These are phyloP conservation scores for Didymella segeticola DNA, from an alignment of 2,329 filamentous ascomycete species.

Conservation along the genomic window DNA sequence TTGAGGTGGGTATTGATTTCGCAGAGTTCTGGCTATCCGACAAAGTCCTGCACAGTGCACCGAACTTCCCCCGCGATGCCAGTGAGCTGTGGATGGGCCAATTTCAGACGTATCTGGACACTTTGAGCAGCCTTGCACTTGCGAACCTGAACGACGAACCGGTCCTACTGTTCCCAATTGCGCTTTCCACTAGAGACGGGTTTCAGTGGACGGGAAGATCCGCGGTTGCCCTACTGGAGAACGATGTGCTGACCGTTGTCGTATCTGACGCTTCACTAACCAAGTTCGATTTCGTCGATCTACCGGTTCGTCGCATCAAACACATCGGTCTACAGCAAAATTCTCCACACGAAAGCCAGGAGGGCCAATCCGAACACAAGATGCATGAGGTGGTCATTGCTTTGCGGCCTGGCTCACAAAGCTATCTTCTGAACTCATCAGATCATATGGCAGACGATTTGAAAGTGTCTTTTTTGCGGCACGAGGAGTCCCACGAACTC, in stretches of 20 bases:
- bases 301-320: slow-evolving; percentile 34
- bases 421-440: slow-evolving; percentile 33
- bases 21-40: slow-evolving; percentile 37
- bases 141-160: slow-evolving; percentile 18
- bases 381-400: slow-evolving; percentile 9
- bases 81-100: slow-evolving; percentile 33
- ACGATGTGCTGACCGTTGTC: slow-evolving; percentile 31
- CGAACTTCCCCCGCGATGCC: slow-evolving; percentile 30
- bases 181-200: slow-evolving; percentile 28
- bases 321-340: slow-evolving; percentile 10
- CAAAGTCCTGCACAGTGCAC: slow-evolving; percentile 28
- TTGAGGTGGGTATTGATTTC: slow-evolving; percentile 31
- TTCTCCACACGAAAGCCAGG: slow-evolving; percentile 12
- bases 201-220: slow-evolving; percentile 29
- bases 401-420: slow-evolving; percentile 14
- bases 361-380: slow-evolving; percentile 9
- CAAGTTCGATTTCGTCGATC: slow-evolving; percentile 34
- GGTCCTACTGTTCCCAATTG: slow-evolving; percentile 31
- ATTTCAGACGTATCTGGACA: slow-evolving; percentile 40
- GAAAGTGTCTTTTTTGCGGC: slow-evolving; percentile 28
- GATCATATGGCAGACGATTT: slow-evolving; percentile 25
- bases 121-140: slow-evolving; percentile 24
- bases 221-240: slow-evolving; percentile 27
- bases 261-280: slow-evolving; percentile 21
- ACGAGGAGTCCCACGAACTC: slow-evolving; percentile 31